Evolutionary conservation across 2,329 filamentous ascomycete genomes (phyloP), one percentile per base, ranked within the genome.

Genomic region (Pyricularia sp.): DNA sequence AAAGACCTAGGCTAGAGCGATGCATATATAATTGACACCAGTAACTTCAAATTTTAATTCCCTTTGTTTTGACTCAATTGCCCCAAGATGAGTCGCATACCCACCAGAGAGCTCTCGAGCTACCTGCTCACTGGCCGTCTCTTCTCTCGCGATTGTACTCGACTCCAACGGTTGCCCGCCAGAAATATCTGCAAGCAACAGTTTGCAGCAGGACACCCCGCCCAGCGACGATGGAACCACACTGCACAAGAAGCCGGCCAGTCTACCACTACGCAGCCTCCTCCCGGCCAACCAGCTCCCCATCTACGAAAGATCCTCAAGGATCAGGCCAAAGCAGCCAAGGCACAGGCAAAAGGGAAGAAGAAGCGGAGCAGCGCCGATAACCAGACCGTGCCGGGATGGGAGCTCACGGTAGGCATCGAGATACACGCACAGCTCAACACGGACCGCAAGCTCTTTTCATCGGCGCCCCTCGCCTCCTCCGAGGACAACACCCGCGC

Each of bases 361-460:
- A 80, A 79, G 72, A 83, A 82, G 71, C 81, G 82, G 71, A 78
- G 79, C 67, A 84, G 84, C 71, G 75, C 73, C 31, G 78, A 77
- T 70, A 80, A 78, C 65, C 86, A 88, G 76, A 84, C 81, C 23
- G 85, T 87, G 0, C 80, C 84, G 6, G 89, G 89, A 42, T 99
- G 95, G 95, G 92, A 97, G 78, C 83, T 98, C 75, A 97, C 94
- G 0, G 93, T 98, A 31, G 95, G 95, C 71, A 94, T 99, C 73
- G 95, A 99, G 81, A 95, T 99, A 72, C 95, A 99, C 77, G 95
- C 95, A 25, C 94, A 98, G 79, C 84, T 99, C 75, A 97, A 98
- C 79, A 95, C 94, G 0, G 84, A 87, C 4, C 85, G 86, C 75
- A 99, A 99, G 80, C 87, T 99, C 69, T 99, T 99, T 81, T 98